Conservation (phyloP, 2,329 filamentous ascomycete species). For the Aspergillus tanneri region DNA sequence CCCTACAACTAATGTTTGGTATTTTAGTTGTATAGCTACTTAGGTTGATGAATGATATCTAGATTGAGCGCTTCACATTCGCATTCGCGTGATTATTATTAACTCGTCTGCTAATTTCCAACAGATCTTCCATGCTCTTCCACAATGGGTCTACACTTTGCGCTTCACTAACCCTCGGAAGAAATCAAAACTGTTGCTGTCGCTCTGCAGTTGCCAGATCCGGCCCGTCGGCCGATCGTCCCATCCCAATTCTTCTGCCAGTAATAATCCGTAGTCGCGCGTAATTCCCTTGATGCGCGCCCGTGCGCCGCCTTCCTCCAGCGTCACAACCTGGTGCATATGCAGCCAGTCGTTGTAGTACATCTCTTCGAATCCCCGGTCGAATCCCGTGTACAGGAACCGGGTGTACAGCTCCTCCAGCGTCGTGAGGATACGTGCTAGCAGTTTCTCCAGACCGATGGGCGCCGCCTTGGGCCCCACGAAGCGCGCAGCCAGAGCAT, state of each 20-base stretch:
- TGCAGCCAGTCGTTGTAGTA: slow-evolving; percentile 91
- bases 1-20: no score
- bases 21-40: no score
- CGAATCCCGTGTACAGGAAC: slow-evolving; percentile 76
- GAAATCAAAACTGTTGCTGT: slow-evolving; percentile 98
- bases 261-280: slow-evolving; percentile 82
- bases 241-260: slow-evolving; percentile 76
- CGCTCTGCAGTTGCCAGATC: slow-evolving; percentile 83
- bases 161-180: slow-evolving; percentile 82
- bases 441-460: slow-evolving; percentile 73
- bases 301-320: slow-evolving; percentile 75
- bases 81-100: no score
- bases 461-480: slow-evolving; percentile 46
- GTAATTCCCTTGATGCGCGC: slow-evolving; percentile 85
- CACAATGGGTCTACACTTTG: slow-evolving; percentile 62
- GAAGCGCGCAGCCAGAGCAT: slow-evolving; percentile 60
- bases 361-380: slow-evolving; percentile 65
- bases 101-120: no score
- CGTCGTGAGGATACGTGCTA: slow-evolving; percentile 74
- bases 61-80: no score
- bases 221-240: slow-evolving; percentile 73
- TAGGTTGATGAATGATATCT: no score
- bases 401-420: slow-evolving; percentile 75
- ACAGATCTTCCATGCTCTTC: no score
- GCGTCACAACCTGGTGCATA: slow-evolving; percentile 67